Evolutionary conservation across 2,329 filamentous ascomycete species (phyloP).

Genomic region (Beauveria scarabaeidicola): DNA sequence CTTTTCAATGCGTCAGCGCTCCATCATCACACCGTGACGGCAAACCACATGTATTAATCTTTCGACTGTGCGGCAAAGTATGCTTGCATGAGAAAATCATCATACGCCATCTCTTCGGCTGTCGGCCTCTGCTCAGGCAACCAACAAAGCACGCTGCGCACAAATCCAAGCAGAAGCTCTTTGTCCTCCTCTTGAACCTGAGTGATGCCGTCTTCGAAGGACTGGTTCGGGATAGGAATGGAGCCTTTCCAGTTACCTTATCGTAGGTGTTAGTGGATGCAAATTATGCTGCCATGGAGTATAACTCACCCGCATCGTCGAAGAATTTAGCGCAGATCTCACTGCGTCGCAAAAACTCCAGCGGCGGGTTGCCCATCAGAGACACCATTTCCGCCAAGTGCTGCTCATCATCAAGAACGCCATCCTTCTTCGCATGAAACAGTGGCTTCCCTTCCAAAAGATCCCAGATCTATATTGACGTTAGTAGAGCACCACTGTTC

Average conservation of each 20-base stretch:
- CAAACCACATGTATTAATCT: background rate
- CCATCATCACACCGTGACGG: too few species aligned
- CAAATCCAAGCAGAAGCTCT: constrained; percentile 15
- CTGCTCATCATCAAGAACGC: constrained; percentile 13
- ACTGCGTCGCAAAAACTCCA: constrained; percentile 8
- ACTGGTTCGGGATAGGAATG: constrained; percentile 18
- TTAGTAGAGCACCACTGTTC: background rate
- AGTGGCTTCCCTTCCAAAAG: constrained; percentile 9
- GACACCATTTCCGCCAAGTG: constrained; percentile 15
- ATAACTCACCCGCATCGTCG: background rate
- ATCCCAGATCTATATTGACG: constrained; percentile 12
- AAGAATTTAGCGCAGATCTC: background rate
- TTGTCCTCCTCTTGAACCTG: constrained; percentile 16
- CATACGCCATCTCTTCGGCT: constrained; percentile 16
- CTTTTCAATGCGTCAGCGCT: too few species aligned
- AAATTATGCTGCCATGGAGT: background rate
- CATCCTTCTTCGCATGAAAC: background rate
- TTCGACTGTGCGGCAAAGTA: background rate
- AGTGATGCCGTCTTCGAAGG: constrained; percentile 16
- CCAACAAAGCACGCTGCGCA: constrained; percentile 18
- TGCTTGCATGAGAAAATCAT: constrained; percentile 11
- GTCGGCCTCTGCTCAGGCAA: constrained; percentile 18
- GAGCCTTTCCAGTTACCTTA: constrained; percentile 22
- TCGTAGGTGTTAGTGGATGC: background rate
- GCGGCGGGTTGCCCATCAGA: constrained; percentile 12